Percentiles rank a stretch among this genome's conserved stretches.
phyloP scores from a whole-genome alignment of 192 early-diverging fungal genomes.

The Coemansia sp. region DNA sequence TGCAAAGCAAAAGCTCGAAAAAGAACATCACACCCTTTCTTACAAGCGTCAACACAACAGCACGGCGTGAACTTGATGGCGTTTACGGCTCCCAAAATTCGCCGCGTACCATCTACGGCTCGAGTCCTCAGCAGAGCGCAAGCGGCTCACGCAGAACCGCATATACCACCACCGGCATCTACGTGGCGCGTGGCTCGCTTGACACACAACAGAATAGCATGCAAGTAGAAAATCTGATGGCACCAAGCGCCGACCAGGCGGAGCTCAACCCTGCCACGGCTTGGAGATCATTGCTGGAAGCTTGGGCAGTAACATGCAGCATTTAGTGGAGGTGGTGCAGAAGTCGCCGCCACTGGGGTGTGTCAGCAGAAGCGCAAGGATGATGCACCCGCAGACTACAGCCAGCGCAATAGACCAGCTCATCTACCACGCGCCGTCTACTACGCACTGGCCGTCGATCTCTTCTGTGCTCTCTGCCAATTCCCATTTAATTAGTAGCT shows the following conservation, averaged over 20 bases:
- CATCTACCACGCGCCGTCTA: constrained; percentile 25
- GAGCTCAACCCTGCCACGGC: constrained; percentile 32
- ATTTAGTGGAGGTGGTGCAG: background rate
- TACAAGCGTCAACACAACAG: background rate
- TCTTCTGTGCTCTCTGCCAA: constrained; percentile 28
- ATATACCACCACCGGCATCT: background rate
- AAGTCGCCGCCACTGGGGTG: constrained; percentile 13
- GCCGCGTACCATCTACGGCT: background rate
- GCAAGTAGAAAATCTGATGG: background rate
- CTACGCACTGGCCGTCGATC: constrained; percentile 39
- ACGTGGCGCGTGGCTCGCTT: constrained; percentile 9
- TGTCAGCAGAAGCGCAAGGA: constrained; percentile 11
- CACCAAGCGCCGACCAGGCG: constrained; percentile 12
- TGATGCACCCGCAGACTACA: background rate
- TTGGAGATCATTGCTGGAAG: constrained; percentile 21
- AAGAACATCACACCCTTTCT: constrained; percentile 9
- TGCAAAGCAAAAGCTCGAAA: background rate
- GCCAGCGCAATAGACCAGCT: constrained; percentile 18
- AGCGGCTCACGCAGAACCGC: background rate
- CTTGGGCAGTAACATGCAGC: constrained; percentile 1
- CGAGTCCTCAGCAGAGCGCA: background rate
- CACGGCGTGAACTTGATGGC: background rate
- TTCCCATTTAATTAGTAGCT: background rate
- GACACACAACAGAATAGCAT: constrained; percentile 5
- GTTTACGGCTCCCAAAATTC: background rate